Evolutionary conservation across 805 yeast species (phyloP).

Genomic region (Ogataea salicorniae): DNA sequence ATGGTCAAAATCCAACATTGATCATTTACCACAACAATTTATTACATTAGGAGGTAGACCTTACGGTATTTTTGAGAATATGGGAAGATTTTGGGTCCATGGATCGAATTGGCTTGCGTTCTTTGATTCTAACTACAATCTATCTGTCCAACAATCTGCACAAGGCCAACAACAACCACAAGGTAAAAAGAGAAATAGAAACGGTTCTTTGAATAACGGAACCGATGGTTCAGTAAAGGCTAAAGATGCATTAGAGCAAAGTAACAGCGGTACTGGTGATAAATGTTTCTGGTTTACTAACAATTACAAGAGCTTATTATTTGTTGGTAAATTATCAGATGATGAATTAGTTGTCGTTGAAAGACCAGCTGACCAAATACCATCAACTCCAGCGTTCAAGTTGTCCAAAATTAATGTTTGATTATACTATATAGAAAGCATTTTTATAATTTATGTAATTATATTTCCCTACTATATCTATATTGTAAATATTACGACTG

Average conservation of each 20-base stretch:
- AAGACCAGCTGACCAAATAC: slow-evolving; percentile 55
- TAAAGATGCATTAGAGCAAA: slow-evolving; percentile 7
- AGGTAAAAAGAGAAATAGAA: slow-evolving; percentile 30
- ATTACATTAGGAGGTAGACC: slow-evolving; percentile 58
- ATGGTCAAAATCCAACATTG: slow-evolving; percentile 81
- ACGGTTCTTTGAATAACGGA: slow-evolving; percentile 18
- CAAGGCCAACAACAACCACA: slow-evolving; percentile 26
- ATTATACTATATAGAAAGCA: no score
- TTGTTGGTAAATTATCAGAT: slow-evolving; percentile 46
- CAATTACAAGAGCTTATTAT: slow-evolving; percentile 69
- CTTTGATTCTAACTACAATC: slow-evolving; percentile 57
- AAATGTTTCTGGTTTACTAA: slow-evolving; percentile 69
- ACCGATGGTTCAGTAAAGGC: background rate
- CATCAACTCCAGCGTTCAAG: slow-evolving; percentile 61
- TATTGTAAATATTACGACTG: no score
- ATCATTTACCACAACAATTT: slow-evolving; percentile 64
- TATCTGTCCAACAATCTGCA: slow-evolving; percentile 28
- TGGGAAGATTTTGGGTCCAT: slow-evolving; percentile 70
- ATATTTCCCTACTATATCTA: no score
- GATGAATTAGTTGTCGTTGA: slow-evolving; percentile 70
- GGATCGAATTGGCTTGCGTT: slow-evolving; percentile 78
- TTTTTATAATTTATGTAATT: no score
- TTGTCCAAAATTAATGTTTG: slow-evolving; percentile 46
- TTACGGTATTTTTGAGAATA: slow-evolving; percentile 55
- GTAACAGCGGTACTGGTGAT: slow-evolving; percentile 24